A percentile compares a stretch with the other conserved stretches of the same genome.
phyloP scores from a whole-genome alignment of 2,329 filamentous ascomycete genomes.

The Grosmannia serpens region DNA sequence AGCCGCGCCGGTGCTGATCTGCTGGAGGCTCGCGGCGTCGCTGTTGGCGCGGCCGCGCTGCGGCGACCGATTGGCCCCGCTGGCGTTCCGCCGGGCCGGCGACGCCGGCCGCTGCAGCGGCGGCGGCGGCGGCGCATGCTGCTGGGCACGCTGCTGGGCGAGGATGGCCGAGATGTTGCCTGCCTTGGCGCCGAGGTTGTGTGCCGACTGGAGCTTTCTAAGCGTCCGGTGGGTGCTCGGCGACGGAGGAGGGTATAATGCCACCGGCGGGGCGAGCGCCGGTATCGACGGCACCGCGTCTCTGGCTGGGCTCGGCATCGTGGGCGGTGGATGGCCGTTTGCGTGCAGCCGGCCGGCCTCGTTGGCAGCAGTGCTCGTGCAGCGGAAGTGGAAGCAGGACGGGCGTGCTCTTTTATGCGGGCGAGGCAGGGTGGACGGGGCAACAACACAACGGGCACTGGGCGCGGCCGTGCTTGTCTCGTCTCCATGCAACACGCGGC shows the following conservation, averaged over 20 bases:
- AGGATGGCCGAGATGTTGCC: slow-evolving; percentile 42
- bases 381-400: not conserved
- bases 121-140: slow-evolving; percentile 15
- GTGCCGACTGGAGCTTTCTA: slow-evolving; percentile 65
- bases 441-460: not conserved
- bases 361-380: not conserved
- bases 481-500: not conserved
- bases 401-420: not conserved
- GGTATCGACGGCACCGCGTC: slow-evolving; percentile 12
- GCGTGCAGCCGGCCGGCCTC: not conserved
- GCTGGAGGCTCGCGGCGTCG: slow-evolving; percentile 41
- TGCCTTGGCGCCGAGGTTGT: slow-evolving; percentile 49
- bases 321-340: not conserved
- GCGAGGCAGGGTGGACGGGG: not conserved
- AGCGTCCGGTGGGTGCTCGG: slow-evolving; percentile 56
- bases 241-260: slow-evolving; percentile 44
- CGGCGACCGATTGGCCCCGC: slow-evolving; percentile 26
- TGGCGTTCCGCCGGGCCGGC: slow-evolving; percentile 23
- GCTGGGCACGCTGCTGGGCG: slow-evolving; percentile 29
- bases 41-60: slow-evolving; percentile 60
- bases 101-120: slow-evolving; percentile 23
- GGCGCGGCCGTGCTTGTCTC: not conserved
- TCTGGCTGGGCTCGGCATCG: slow-evolving; percentile 22
- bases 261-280: slow-evolving; percentile 20
- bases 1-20: slow-evolving; percentile 24